Evolutionary conservation across 768 basidiomycete genomes (phyloP).

Genomic region (Tulasnella sp.): DNA sequence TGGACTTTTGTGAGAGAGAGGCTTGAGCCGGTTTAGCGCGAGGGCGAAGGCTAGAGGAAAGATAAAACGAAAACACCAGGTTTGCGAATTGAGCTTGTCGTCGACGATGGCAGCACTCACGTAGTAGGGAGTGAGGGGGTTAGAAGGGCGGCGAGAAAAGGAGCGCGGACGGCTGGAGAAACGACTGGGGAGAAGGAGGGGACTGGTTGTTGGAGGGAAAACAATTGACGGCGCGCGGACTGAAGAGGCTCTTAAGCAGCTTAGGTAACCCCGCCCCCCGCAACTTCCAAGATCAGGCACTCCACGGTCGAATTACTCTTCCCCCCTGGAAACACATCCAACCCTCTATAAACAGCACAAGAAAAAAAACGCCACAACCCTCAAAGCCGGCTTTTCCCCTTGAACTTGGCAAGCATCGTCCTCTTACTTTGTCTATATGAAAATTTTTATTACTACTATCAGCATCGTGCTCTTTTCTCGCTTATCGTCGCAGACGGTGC

Average conservation of each 20-base stretch:
- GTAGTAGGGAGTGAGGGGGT: neutral
- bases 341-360: neutral
- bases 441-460: no score
- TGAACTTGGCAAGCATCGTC: slow-evolving; percentile 29
- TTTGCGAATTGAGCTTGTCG: neutral
- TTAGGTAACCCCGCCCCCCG: slow-evolving; percentile 6
- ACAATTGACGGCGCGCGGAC: neutral
- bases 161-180: slow-evolving; percentile 8
- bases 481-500: neutral
- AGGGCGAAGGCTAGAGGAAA: slow-evolving; percentile 26
- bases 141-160: neutral
- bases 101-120: slow-evolving; percentile 3
- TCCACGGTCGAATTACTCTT: neutral
- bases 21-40: slow-evolving; percentile 33
- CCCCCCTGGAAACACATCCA: neutral
- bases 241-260: neutral
- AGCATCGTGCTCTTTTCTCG: neutral
- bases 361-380: neutral
- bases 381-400: slow-evolving; percentile 29
- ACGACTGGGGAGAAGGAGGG: neutral
- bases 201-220: slow-evolving; percentile 9
- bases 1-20: slow-evolving; percentile 33
- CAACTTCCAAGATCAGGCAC: neutral
- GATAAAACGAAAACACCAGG: slow-evolving; percentile 23
- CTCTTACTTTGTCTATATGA: slow-evolving; percentile 31